Base-by-base conservation (phyloP, 1,284 basidiomycete genomes). In the Testicularia cyperi region DNA sequence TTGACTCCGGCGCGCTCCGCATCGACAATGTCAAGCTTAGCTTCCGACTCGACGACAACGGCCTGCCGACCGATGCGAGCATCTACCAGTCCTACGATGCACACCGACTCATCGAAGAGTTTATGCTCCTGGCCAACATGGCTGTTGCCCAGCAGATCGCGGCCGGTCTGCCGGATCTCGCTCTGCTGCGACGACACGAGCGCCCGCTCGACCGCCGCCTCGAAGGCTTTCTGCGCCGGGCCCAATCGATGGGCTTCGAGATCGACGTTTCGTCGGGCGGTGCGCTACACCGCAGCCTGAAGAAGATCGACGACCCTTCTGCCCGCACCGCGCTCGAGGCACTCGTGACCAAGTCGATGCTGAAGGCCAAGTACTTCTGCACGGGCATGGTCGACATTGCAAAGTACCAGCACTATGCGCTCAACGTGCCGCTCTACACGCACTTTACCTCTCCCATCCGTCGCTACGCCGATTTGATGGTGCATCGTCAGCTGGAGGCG, bases 321-420 rank as follows among this genome's bases (percentile, higher is more conserved):
- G 85, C 94, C 65, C 83, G 85, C 12, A 83, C 83, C 44, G 87
- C 86, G 52, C 80, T 96, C 16, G 85, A 92, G 75, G 76, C 94
- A 16, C 81, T 96, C 30, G 85, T 86, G 23, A 86, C 85, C 75
- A 96, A 95, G 78, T 85, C 90, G 15, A 95, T 94, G 69, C 86
- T 87, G 53, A 84, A 86, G 40, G 90, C 95, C 58, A 92, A 92
- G 77, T 97, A 98, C 80, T 98, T 96, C 85, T 98, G 94, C 77
- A 85, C 92, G 20, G 95, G 95, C 62, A 95, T 97, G 90, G 82
- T 98, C 66, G 95, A 99, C 78, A 98, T 98, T 73, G 90, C 92
- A 32, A 97, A 98, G 80, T 99, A 97, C 77, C 80, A 84, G 25
- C 95, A 99, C 79, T 97, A 90, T 77, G 86, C 92, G 1, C 81